A percentile compares a stretch with the other conserved stretches of the same genome.
phyloP scores from a whole-genome alignment of 345 rosid species.

The Populus davidiana region DNA sequence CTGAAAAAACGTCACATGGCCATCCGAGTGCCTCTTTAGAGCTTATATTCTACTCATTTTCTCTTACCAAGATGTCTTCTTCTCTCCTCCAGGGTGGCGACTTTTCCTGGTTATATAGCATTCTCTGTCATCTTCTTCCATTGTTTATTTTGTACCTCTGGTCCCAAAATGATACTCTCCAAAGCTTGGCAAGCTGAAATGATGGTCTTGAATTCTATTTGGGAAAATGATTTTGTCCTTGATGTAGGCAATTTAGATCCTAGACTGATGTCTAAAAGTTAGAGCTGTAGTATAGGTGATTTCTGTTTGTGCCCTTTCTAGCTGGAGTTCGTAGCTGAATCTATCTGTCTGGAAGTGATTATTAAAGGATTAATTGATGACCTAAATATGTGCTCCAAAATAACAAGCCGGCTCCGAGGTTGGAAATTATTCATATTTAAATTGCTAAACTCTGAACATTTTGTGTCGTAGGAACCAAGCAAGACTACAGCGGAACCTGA shows the following conservation, averaged over 20 bases:
- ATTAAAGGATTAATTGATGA: neutral
- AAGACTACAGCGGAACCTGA: slow-evolving; percentile 90
- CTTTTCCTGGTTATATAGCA: neutral
- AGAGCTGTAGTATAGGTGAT: neutral
- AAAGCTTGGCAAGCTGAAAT: neutral
- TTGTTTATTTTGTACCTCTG: neutral
- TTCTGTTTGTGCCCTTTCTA: neutral
- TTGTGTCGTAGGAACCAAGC: slow-evolving; percentile 77
- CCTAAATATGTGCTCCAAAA: neutral
- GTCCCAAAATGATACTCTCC: neutral
- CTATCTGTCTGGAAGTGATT: neutral
- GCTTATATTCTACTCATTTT: neutral
- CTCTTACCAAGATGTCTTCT: neutral
- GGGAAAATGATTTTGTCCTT: neutral
- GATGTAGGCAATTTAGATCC: neutral
- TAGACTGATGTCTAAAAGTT: neutral
- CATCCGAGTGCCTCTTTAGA: too few species aligned
- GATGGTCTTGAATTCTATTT: neutral
- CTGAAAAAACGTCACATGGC: too few species aligned
- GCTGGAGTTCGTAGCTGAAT: neutral
- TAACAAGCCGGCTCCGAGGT: neutral
- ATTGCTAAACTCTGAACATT: neutral
- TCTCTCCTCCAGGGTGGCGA: neutral
- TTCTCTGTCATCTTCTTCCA: neutral
- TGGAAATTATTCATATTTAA: neutral